Conservation (phyloP, 306 rosid species). For the Gynostemma pentaphyllum region DNA sequence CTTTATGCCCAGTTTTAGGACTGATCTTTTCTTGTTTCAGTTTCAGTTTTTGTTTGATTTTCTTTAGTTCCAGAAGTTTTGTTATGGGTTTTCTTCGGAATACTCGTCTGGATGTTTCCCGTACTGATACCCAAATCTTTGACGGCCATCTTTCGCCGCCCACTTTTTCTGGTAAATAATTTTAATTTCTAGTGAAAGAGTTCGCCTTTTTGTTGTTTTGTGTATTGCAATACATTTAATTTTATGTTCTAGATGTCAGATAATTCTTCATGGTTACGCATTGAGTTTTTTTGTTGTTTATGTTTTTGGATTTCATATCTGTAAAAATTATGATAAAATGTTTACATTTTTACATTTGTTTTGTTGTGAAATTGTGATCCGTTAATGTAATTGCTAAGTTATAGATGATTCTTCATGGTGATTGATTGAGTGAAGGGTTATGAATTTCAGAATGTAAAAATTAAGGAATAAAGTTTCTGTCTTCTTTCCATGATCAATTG, state of each 20-base stretch:
- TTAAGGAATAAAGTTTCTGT: neutral
- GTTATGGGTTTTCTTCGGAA: conserved; percentile 26
- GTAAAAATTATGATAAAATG: no score
- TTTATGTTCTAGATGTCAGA: neutral
- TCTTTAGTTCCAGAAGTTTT: conserved; percentile 1
- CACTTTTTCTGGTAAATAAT: conserved; percentile 20
- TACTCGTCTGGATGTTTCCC: conserved; percentile 9
- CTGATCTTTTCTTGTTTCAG: neutral
- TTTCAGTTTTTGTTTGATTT: neutral
- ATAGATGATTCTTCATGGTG: neutral
- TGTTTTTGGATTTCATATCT: neutral
- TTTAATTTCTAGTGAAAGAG: neutral
- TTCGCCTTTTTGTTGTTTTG: neutral
- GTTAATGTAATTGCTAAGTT: neutral
- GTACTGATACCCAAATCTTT: conserved; percentile 29
- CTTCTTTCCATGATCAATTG: neutral
- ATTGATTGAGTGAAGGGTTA: neutral
- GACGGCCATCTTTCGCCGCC: conserved; percentile 23
- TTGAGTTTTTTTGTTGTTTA: conserved; percentile 1
- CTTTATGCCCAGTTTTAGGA: no score
- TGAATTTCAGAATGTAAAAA: neutral
- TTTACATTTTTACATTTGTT: neutral
- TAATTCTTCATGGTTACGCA: neutral
- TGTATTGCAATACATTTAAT: neutral
- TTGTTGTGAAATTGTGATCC: no score